Percentiles rank a stretch among this genome's conserved stretches.
phyloP scores from a whole-genome alignment of 371 early-diverging fungal genomes.

The Haplosporangium sp. region DNA sequence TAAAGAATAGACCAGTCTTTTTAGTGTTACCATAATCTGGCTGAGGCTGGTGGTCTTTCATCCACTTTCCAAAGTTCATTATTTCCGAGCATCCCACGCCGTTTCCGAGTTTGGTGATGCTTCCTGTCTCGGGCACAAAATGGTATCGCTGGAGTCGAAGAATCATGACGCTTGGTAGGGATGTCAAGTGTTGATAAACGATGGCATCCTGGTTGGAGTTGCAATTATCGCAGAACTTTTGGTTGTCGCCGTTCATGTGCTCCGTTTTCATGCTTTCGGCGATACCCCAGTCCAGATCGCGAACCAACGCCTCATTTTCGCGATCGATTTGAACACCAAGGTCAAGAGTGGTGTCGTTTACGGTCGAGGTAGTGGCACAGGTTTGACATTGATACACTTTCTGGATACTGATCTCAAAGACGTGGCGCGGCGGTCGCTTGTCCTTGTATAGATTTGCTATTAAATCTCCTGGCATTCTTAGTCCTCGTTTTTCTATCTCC shows the following conservation, averaged over 20 bases:
- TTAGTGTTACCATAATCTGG: conserved; percentile 24
- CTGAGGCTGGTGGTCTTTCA: conserved; percentile 19
- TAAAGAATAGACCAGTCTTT: neutral
- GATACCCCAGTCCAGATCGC: conserved; percentile 49
- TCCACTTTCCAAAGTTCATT: conserved; percentile 39
- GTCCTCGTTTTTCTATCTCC: neutral
- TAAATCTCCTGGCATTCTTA: neutral
- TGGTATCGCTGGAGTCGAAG: conserved; percentile 44
- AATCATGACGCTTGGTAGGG: conserved; percentile 44
- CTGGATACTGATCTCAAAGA: conserved; percentile 39
- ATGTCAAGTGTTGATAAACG: conserved; percentile 33
- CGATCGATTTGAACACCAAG: conserved; percentile 45
- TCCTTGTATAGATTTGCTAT: neutral
- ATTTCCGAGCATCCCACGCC: conserved; percentile 38
- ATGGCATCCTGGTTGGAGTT: conserved; percentile 39
- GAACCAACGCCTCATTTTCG: conserved; percentile 20
- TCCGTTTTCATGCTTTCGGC: conserved; percentile 47
- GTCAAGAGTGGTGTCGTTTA: conserved; percentile 29
- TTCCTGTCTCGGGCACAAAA: conserved; percentile 18
- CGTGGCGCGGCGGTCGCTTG: conserved; percentile 41
- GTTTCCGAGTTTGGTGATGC: conserved; percentile 37
- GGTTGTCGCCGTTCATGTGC: conserved; percentile 43
- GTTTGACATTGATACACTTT: conserved; percentile 36
- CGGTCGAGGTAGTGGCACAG: conserved; percentile 20
- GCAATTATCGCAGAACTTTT: conserved; percentile 45